Conservation (phyloP, 2,329 filamentous ascomycete genomes). For the Venturia nashicola region DNA sequence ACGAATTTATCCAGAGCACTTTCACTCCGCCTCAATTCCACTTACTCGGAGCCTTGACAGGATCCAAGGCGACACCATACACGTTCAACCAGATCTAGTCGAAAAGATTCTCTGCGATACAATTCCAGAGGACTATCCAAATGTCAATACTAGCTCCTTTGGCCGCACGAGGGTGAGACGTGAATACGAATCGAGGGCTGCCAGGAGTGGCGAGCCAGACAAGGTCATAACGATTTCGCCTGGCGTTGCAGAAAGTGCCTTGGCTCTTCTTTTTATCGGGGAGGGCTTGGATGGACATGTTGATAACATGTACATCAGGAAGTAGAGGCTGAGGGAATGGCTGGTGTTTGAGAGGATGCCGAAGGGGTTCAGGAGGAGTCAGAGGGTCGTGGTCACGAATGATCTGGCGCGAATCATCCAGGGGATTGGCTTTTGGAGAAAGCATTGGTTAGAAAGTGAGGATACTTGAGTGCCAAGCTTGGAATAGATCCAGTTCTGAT, state of each 20-base stretch:
- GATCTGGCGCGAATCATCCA: neutral
- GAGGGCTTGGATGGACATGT: neutral
- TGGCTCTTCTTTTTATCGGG: neutral
- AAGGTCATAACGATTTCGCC: neutral
- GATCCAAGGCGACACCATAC: constrained; percentile 3
- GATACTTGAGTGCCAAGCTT: too few relatives aligned
- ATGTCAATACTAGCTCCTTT: constrained; percentile 7
- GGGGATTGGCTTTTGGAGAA: neutral
- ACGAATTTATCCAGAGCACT: neutral
- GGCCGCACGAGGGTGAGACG: constrained; percentile 8
- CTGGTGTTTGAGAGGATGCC: constrained; percentile 1
- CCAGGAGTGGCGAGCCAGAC: neutral
- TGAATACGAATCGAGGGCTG: neutral
- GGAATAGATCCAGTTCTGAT: too few relatives aligned
- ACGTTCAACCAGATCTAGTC: neutral
- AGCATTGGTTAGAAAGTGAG: neutral
- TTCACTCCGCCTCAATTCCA: neutral
- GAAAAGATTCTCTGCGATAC: constrained; percentile 1
- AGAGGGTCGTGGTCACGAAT: neutral
- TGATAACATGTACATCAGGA: neutral
- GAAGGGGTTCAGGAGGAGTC: constrained; percentile 1
- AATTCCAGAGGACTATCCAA: neutral
- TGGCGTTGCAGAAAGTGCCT: neutral
- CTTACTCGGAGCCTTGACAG: neutral
- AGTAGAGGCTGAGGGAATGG: constrained; percentile 1